Conservation (phyloP, 768 basidiomycete genomes). For the Asterophora parasitica region DNA sequence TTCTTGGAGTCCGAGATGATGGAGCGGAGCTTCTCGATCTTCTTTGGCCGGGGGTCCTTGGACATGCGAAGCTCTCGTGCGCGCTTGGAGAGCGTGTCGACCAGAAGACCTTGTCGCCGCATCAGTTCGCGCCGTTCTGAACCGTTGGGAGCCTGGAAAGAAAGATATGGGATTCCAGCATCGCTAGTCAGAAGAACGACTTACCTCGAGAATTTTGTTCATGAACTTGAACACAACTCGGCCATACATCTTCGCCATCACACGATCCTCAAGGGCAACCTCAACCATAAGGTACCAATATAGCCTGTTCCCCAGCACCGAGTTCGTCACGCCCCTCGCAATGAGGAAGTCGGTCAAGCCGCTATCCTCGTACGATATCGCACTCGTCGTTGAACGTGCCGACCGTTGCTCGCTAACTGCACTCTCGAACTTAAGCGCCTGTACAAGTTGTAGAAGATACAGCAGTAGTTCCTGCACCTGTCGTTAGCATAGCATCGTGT, state of each 20-base stretch:
- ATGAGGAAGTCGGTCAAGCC: conserved; percentile 93
- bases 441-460: conserved; percentile 93
- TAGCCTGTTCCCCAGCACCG: conserved; percentile 82
- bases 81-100: conserved; percentile 79
- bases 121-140: conserved; percentile 82
- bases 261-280: conserved; percentile 79
- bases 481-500: too few relatives aligned
- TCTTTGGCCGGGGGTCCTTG: conserved; percentile 93
- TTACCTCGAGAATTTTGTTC: conserved; percentile 81
- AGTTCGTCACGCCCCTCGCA: conserved; percentile 74
- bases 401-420: conserved; percentile 72
- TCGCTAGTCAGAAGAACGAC: conserved; percentile 6
- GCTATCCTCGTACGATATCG: conserved; percentile 85
- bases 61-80: conserved; percentile 85
- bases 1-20: conserved; percentile 84
- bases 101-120: conserved; percentile 85
- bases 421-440: conserved; percentile 96
- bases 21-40: conserved; percentile 92
- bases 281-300: conserved; percentile 99
- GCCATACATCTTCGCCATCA: conserved; percentile 91
- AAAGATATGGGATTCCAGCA: neutral
- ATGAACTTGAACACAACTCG: conserved; percentile 88
- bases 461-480: conserved; percentile 74
- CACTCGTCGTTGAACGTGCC: conserved; percentile 65
- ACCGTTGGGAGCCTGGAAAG: conserved; percentile 65